Conservation (phyloP, 2,329 filamentous ascomycete species). For the Cordyceps tenuipes region DNA sequence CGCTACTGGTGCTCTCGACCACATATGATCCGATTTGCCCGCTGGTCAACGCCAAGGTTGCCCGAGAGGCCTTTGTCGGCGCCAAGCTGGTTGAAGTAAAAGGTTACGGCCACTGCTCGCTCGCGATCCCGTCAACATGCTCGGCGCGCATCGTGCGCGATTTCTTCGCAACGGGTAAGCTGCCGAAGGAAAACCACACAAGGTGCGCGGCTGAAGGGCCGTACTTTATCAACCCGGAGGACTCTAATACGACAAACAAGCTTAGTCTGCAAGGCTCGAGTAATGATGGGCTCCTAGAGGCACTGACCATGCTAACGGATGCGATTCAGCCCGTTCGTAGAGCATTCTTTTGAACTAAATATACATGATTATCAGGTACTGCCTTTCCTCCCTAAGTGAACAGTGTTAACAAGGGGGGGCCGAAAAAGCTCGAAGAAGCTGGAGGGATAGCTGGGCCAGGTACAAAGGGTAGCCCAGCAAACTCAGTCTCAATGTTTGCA, state of each 20-base stretch:
- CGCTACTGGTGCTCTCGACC: slow-evolving; percentile 25
- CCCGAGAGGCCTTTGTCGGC: slow-evolving; percentile 27
- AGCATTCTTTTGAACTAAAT: background rate
- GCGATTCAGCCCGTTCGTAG: background rate
- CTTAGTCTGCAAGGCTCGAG: background rate
- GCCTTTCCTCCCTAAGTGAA: no score
- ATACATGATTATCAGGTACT: background rate
- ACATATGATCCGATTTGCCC: slow-evolving; percentile 44
- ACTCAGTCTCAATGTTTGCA: no score
- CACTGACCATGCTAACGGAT: slow-evolving; percentile 8
- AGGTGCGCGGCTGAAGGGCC: slow-evolving; percentile 30
- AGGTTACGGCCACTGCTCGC: slow-evolving; percentile 36
- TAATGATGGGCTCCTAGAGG: slow-evolving; percentile 1
- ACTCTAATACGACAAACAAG: slow-evolving; percentile 14
- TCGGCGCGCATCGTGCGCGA: slow-evolving; percentile 26
- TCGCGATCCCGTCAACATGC: slow-evolving; percentile 30
- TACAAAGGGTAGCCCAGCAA: no score
- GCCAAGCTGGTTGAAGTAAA: slow-evolving; percentile 33
- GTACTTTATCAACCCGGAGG: slow-evolving; percentile 28
- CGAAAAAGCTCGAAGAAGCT: no score
- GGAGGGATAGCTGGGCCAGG: no score
- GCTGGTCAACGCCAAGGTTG: slow-evolving; percentile 29
- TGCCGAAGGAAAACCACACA: slow-evolving; percentile 26
- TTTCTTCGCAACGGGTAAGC: slow-evolving; percentile 29
- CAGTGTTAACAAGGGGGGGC: no score